Evolutionary conservation across 208 protist genomes (phyloP).

Genomic region (Crithidia brevicula): DNA sequence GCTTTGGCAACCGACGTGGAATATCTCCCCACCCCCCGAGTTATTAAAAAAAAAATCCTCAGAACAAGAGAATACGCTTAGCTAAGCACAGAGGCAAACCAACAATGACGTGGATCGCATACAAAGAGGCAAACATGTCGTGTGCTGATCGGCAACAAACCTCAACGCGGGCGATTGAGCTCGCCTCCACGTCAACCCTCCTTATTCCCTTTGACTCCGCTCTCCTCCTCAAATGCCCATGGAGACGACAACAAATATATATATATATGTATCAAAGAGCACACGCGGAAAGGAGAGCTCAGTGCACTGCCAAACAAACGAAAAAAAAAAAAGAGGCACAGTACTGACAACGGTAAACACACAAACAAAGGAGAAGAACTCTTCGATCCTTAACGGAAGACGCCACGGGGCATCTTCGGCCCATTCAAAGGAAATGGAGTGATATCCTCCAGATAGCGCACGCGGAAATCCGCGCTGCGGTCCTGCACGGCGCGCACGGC

Average conservation of each 20-base stretch:
- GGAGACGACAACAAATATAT: no score
- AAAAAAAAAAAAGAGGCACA: neutral
- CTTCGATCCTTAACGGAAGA: slow-evolving; percentile 56
- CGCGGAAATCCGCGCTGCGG: slow-evolving; percentile 69
- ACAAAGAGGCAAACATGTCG: neutral
- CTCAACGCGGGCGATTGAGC: no score
- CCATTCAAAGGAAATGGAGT: slow-evolving; percentile 91
- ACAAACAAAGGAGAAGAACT: slow-evolving; percentile 2
- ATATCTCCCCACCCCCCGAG: no score
- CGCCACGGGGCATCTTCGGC: slow-evolving; percentile 87
- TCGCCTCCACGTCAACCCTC: no score
- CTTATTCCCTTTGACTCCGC: no score
- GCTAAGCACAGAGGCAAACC: neutral
- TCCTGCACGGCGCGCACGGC: slow-evolving; percentile 89
- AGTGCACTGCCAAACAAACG: neutral
- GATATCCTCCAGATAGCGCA: slow-evolving; percentile 90
- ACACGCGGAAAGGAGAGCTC: no score
- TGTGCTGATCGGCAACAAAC: no score
- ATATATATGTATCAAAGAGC: no score
- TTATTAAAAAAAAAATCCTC: no score
- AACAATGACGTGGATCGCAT: neutral
- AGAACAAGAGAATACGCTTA: no score
- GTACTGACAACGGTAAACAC: neutral
- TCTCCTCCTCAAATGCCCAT: no score
- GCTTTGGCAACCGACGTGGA: no score